Conservation (phyloP, 2,329 filamentous ascomycete species). For the Lecanicillium sp. region DNA sequence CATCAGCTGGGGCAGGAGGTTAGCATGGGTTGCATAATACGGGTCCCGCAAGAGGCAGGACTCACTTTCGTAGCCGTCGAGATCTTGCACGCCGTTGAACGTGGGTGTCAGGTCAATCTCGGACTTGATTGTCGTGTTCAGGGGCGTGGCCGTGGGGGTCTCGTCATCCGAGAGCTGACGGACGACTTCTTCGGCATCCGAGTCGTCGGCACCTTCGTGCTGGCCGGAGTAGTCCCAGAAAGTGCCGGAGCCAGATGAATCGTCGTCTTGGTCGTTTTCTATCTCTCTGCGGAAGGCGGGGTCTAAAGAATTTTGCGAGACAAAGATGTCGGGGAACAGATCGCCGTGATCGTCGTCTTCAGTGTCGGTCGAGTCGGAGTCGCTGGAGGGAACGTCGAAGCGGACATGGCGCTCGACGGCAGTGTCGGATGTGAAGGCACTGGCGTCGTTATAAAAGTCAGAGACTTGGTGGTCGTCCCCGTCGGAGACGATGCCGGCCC, state of each 20-base stretch:
- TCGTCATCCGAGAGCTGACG: conserved; percentile 34
- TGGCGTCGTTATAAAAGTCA: conserved; percentile 35
- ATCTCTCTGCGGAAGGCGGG: conserved; percentile 68
- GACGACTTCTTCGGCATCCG: conserved; percentile 37
- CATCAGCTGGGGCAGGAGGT: conserved; percentile 43
- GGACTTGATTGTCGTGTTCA: conserved; percentile 22
- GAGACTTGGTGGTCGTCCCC: conserved; percentile 38
- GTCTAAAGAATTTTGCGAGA: conserved; percentile 67
- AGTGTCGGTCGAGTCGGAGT: conserved; percentile 59
- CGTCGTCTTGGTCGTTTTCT: conserved; percentile 57
- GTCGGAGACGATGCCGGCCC: conserved; percentile 50
- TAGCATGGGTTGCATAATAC: conserved; percentile 28
- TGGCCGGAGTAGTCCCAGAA: conserved; percentile 59
- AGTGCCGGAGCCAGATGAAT: conserved; percentile 51
- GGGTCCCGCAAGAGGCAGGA: conserved; percentile 23
- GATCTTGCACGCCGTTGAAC: conserved; percentile 34
- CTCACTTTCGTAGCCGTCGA: conserved; percentile 57
- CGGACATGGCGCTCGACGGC: conserved; percentile 60
- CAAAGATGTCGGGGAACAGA: conserved; percentile 72
- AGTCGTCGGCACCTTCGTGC: conserved; percentile 29
- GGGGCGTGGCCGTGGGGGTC: conserved; percentile 38
- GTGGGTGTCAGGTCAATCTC: conserved; percentile 22
- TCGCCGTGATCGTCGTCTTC: conserved; percentile 57
- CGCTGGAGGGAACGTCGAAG: conserved; percentile 63
- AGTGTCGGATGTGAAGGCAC: conserved; percentile 36